These are phyloP conservation scores for Alloteropsis semialata DNA, from an alignment of 176 grass and related monocot genomes.

Conservation along the genomic window DNA sequence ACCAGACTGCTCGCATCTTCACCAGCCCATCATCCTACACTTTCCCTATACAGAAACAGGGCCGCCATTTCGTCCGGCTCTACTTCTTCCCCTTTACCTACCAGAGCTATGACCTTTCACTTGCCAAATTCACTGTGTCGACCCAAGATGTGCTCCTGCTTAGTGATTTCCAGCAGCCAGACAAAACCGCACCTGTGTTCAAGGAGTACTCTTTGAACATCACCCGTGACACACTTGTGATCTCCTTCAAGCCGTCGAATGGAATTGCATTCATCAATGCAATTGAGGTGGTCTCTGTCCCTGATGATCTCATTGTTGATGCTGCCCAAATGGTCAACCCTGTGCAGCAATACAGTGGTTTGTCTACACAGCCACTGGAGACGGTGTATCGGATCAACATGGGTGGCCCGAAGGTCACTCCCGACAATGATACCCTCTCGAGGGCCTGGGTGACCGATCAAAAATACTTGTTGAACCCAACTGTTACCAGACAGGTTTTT, in stretches of 20 bases:
- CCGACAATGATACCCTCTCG: constrained; percentile 75
- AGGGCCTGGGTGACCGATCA: constrained; percentile 70
- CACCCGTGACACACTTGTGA: constrained; percentile 59
- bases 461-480: constrained; percentile 56
- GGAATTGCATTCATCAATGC: constrained; percentile 83
- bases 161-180: constrained; percentile 57
- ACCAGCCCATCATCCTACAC: constrained; percentile 69
- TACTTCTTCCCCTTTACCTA: constrained; percentile 86
- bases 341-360: constrained; percentile 48
- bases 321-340: constrained; percentile 54
- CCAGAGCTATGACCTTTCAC: constrained; percentile 67
- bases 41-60: constrained; percentile 72
- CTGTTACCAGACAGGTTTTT: constrained; percentile 38
- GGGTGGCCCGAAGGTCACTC: constrained; percentile 72
- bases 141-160: constrained; percentile 87
- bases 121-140: constrained; percentile 70
- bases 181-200: constrained; percentile 59
- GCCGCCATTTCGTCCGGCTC: constrained; percentile 82
- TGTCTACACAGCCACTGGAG: constrained; percentile 66
- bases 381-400: constrained; percentile 80
- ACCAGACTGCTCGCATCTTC: constrained; percentile 78
- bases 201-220: constrained; percentile 87
- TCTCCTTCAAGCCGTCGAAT: constrained; percentile 80
- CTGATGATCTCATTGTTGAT: constrained; percentile 63
- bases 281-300: constrained; percentile 79